These are phyloP conservation scores for Ramaria rubella DNA, from an alignment of 768 basidiomycete species.

Conservation along the genomic window DNA sequence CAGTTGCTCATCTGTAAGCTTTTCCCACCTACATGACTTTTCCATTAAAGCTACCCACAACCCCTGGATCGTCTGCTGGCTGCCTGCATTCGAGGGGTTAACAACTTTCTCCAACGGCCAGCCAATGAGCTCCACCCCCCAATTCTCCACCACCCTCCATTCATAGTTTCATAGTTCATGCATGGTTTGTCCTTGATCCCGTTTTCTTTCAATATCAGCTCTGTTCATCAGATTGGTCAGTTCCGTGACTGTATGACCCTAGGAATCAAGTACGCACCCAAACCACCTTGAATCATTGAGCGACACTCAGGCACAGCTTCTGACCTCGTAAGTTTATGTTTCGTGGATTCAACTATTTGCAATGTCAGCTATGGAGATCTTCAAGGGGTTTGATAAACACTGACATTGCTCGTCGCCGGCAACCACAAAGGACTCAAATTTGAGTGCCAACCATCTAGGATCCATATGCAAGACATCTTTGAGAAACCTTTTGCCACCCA, in stretches of 20 bases:
- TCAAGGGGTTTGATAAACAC: neutral
- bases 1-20: neutral
- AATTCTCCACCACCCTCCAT: neutral
- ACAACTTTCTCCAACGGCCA: neutral
- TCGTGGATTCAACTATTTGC: neutral
- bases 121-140: neutral
- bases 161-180: constrained; percentile 1
- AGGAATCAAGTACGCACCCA: neutral
- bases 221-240: neutral
- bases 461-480: neutral
- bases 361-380: neutral
- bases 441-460: neutral
- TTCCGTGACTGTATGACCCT: neutral
- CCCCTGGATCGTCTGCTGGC: neutral
- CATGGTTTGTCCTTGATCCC: neutral
- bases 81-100: neutral
- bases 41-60: neutral
- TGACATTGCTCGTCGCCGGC: neutral
- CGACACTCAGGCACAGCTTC: neutral
- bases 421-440: neutral
- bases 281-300: neutral
- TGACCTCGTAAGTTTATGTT: neutral
- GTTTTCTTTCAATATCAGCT: neutral
- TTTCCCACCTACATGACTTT: neutral
- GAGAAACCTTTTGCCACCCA: neutral